These are phyloP conservation scores for Uronychia setigera DNA, from an alignment of 73 alveolate species.

Conservation along the genomic window DNA sequence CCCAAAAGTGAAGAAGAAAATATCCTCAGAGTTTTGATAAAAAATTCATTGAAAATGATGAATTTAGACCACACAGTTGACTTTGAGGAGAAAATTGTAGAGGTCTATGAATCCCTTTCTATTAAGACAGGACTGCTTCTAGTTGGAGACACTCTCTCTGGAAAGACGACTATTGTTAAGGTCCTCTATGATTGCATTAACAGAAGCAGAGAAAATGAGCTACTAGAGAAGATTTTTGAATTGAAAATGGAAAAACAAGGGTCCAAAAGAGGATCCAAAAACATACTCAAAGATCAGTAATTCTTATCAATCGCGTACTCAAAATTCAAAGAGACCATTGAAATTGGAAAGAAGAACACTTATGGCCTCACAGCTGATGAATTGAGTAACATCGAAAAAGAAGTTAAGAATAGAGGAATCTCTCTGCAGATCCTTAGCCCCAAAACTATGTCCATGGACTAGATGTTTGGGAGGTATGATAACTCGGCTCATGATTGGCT, in stretches of 20 bases:
- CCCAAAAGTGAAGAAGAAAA: constrained; percentile 63
- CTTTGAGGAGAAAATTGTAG: constrained; percentile 70
- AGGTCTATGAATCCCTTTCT: constrained; percentile 79
- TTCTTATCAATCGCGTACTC: not conserved
- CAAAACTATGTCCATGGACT: constrained; percentile 6
- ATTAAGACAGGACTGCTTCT: constrained; percentile 63
- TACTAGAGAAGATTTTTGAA: constrained; percentile 27
- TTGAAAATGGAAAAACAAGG: not conserved
- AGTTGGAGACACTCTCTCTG: constrained; percentile 63
- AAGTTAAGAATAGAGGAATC: constrained; percentile 70
- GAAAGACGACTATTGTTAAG: constrained; percentile 76
- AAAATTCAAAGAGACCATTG: not conserved
- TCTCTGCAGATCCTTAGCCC: constrained; percentile 74
- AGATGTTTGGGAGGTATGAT: constrained; percentile 59
- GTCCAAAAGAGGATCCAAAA: constrained; percentile 48
- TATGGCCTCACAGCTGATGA: constrained; percentile 34
- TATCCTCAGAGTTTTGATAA: constrained; percentile 57
- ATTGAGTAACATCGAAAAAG: constrained; percentile 20
- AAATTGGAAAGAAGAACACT: constrained; percentile 1
- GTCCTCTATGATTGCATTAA: constrained; percentile 66
- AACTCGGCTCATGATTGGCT: constrained; percentile 63
- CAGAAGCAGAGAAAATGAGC: constrained; percentile 65
- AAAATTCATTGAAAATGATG: constrained; percentile 34
- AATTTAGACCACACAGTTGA: constrained; percentile 70
- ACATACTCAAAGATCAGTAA: constrained; percentile 11